Base-by-base conservation (phyloP, 225 moss, liverwort and hornwort genomes). In the Takakia lepidozioides region DNA sequence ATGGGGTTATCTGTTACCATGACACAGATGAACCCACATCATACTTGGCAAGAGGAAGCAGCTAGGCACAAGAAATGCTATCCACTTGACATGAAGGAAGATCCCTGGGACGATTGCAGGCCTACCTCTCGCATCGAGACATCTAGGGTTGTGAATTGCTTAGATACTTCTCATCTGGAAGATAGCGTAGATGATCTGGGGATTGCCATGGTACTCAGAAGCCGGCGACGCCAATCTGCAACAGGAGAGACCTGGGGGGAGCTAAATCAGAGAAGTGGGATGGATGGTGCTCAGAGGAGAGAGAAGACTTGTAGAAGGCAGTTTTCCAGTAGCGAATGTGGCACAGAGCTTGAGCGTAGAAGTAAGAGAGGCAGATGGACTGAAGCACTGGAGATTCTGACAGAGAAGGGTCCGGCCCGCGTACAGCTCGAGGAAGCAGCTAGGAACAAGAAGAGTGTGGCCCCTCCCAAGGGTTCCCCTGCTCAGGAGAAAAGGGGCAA, bases 401-500 rank as follows among this genome's bases (percentile, higher is more conserved):
- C 64, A 51, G 68, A 55, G 51, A 48, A 51, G 46, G 60, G 56
- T 59, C 34, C 49, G 40, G 61, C 72, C 16, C 34, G 56, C 47
- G 21, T 50, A 19, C 52, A 58, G 25, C 68, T 72, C 50, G 77
- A 46, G 10, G 45, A 78, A 40, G 42, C 61, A 11, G 44, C 44
- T 28, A 78, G 59, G 73, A 51, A 69, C 59, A 78, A 69, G 54
- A 64, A 64, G 65, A 57, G 49, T 18, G 60, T 68, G 77, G 57
- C 37, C 59, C 64, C 72, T 11, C 56, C 23, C 30, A 73, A 69
- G 45, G 49, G 36, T 0, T 57, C 61, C 43, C 48, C 57, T 47
- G 32, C 55, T 44, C 61, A 69, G 21, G 83, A 68, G 20, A 73
- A 75, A 23, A 78, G 73, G 26, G 68, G 83, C 17, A 93, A 81